A percentile compares a stretch with the other conserved stretches of the same genome.
These are phyloP conservation scores for Tarenaya hassleriana DNA, from an alignment of 345 rosid genomes.

Conservation along the genomic window DNA sequence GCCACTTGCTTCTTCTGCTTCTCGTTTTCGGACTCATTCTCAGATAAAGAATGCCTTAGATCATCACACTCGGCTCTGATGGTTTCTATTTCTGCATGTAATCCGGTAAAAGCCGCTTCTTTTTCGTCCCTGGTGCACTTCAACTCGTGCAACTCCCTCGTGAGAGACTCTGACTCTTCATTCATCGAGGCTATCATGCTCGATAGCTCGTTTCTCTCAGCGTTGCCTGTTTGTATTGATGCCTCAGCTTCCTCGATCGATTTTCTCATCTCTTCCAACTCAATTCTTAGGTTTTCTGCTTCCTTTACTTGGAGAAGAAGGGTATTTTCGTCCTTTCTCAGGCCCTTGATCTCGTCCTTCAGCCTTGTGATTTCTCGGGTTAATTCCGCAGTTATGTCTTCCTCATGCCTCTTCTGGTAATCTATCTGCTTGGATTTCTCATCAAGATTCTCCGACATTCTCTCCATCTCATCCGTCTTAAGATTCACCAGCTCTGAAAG, in stretches of 20 bases:
- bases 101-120: conserved; percentile 29
- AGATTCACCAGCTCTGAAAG: conserved; percentile 40
- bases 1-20: conserved; percentile 49
- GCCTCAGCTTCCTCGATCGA: conserved; percentile 38
- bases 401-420: conserved; percentile 42
- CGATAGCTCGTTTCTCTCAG: conserved; percentile 37
- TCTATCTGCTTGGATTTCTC: conserved; percentile 46
- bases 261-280: conserved; percentile 39
- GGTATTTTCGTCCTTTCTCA: conserved; percentile 24
- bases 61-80: conserved; percentile 39
- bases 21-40: conserved; percentile 34
- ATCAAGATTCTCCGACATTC: conserved; percentile 40
- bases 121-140: conserved; percentile 41
- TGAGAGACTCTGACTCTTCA: conserved; percentile 40
- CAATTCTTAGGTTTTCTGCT: too few species aligned
- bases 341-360: conserved; percentile 38
- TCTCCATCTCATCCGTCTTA: conserved; percentile 41
- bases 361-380: conserved; percentile 36
- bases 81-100: conserved; percentile 43
- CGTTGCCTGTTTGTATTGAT: conserved; percentile 34
- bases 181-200: conserved; percentile 34
- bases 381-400: conserved; percentile 34
- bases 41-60: conserved; percentile 39
- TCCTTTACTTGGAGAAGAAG: conserved; percentile 35
- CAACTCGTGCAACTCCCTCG: conserved; percentile 37